Evolutionary conservation across 78 protist genomes (phyloP).

Genomic region (Pigoraptor vietnamica): DNA sequence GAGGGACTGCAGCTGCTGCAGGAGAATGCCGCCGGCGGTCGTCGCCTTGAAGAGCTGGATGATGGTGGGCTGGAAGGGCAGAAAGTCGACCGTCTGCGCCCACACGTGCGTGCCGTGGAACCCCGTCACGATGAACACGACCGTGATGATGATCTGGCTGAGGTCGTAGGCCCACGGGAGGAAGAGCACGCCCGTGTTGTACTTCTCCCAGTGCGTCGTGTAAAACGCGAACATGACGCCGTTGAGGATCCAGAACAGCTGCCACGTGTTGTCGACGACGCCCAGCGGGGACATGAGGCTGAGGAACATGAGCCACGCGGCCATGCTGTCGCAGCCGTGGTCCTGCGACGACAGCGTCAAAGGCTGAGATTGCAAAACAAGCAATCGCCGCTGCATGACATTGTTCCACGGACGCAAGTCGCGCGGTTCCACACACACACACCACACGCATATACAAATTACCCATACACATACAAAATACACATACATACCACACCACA

Average conservation of each 20-base stretch:
- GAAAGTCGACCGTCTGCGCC: not conserved
- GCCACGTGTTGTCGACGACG: not conserved
- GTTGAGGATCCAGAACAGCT: not conserved
- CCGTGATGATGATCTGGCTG: not conserved
- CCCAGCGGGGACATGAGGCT: not conserved
- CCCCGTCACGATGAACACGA: not conserved
- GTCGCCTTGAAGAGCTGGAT: not conserved
- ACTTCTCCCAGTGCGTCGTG: not conserved
- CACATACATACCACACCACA: too few species aligned
- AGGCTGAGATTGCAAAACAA: not conserved
- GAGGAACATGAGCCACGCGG: not conserved
- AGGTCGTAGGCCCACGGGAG: constrained; percentile 3
- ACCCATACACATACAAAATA: too few species aligned
- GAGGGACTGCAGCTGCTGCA: not conserved
- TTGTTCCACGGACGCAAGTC: too few species aligned
- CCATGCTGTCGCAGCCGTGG: constrained; percentile 33
- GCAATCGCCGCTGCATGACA: too few species aligned
- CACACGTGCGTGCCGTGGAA: not conserved
- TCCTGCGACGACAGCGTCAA: not conserved
- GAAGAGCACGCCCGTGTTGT: not conserved
- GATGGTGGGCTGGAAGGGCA: not conserved
- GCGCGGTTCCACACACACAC: too few species aligned
- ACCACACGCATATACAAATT: too few species aligned
- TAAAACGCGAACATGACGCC: not conserved
- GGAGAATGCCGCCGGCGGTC: not conserved